Base-by-base conservation (phyloP, 495 filamentous ascomycete species). In the Elaphomyces granulatus region DNA sequence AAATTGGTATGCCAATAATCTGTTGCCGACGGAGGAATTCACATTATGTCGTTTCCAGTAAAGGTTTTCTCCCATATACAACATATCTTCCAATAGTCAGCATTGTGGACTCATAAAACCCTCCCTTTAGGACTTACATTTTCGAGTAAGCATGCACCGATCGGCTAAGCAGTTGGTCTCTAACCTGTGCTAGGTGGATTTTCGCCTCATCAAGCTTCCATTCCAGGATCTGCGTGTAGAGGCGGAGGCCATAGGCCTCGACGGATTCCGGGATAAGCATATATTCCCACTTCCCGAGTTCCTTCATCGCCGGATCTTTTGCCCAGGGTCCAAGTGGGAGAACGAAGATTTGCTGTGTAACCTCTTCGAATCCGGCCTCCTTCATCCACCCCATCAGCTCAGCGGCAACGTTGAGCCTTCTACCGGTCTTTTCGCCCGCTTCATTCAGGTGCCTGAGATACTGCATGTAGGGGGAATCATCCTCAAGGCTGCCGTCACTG, bases 331-430 rank as follows among this genome's bases (percentile, higher is more conserved):
- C 57, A 9, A 41, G 45, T 1, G 56, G 56, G 49, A 12, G 47
- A 28, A 34, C 10, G 12, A 2, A n/a, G 14, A 15, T 38, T 38
- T 20, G 14, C 28, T 26, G n/a, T 3, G 34, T 16, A 1, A 66
- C 46, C 23, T 61, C 52, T 34, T 47, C 36, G 33, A 69, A 67
- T 0, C 61, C 64, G 0, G 60, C 49, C 3, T 55, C 46, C 34
- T 48, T 37, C 30, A 54, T 50, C 45, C 50, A 47, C 20, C 41
- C 18, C 32, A 58, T 54, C 40, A 53, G 55, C 15, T 54, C 38
- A 14, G 50, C 34, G 9, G 51, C 43, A 19, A 50, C 52, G 28
- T 49, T 50, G 32, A 59, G 44, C 3, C 40, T 44, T 35, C 54
- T 58, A 17, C 60, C 62, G 34, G 58, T 47, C 20, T 45, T 47